Evolutionary conservation across 441 rosid species (phyloP).

Genomic region (Adansonia gregorii): DNA sequence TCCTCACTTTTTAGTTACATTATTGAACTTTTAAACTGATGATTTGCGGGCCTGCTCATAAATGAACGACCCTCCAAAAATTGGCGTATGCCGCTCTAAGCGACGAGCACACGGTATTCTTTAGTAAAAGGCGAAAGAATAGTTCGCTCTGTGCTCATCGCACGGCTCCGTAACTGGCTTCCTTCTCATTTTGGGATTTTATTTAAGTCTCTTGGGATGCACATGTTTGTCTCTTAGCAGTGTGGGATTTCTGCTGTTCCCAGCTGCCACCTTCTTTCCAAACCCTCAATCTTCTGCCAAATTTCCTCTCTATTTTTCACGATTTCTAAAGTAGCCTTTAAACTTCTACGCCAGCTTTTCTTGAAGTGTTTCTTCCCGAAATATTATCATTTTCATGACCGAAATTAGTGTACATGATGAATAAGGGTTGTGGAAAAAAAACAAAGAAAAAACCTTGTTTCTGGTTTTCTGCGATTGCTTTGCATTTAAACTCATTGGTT

Average conservation of each 20-base stretch:
- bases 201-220: background rate
- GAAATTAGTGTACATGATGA: background rate
- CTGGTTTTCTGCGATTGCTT: background rate
- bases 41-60: too few species aligned
- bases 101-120: slow-evolving; percentile 52
- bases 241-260: background rate
- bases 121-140: slow-evolving; percentile 68
- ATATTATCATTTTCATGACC: background rate
- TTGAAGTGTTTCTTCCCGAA: background rate
- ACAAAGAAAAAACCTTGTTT: background rate
- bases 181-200: background rate
- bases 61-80: slow-evolving; percentile 31
- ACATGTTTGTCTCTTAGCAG: background rate
- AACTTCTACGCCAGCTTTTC: background rate
- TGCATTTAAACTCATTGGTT: too few species aligned
- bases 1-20: too few species aligned
- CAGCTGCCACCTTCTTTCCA: too few species aligned
- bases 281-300: background rate
- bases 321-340: background rate
- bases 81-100: slow-evolving; percentile 28
- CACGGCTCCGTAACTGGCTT: background rate
- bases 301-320: background rate
- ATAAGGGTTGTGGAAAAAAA: background rate
- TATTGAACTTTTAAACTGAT: too few species aligned
- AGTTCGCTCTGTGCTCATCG: slow-evolving; percentile 45